Base-by-base conservation (phyloP, 176 grass and related monocot genomes). In the Zoysia japonica region DNA sequence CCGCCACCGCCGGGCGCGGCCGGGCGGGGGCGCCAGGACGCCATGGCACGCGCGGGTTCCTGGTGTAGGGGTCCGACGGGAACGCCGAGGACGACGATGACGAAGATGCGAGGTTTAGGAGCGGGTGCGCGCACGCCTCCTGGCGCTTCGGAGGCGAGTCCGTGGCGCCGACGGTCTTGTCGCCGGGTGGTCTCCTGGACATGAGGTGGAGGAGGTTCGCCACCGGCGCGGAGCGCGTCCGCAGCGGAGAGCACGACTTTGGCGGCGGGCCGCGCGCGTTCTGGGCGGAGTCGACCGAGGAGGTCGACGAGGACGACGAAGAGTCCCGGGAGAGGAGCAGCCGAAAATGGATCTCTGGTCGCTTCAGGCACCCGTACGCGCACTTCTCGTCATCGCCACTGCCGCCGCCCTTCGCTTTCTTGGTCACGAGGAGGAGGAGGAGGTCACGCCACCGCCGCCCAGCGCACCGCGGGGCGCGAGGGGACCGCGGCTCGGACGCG, bases 401-500 rank as follows among this genome's bases (percentile, higher is more conserved):
- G 28, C 28, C 28, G 28, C 28, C 28, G 28, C 28, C 28, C 28
- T 28, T 28, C 28, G 28, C 28, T 28, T 28, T 28, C 28, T 28
- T 28, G 28, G 28, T 28, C 28, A 28, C 28, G 28, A 28, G 28
- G 28, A 28, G 28, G 28, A 28, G 28, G 28, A 28, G 28, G 28
- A 28, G 28, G 28, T 28, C 28, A 28, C 28, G 28, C 91, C 85
- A 90, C 82, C 88, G 70, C 2, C 79, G 85, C 17, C 85, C 88
- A 1, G 71, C 20, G 70, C 91, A 93, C 2, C 91, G 82, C 66
- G 88, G 88, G 10, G 85, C 85, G 36, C 88, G 85, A 40, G 91
- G 88, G 4, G 88, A 93, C 46, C 46, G 78, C 14, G 80, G 78
- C 50, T 88, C 84, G 1, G 79, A 75, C 9, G 56, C 54, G 11